A percentile compares a stretch with the other conserved stretches of the same genome.
phyloP scores from a whole-genome alignment of 768 basidiomycete species.

The Mycena kentingensis region DNA sequence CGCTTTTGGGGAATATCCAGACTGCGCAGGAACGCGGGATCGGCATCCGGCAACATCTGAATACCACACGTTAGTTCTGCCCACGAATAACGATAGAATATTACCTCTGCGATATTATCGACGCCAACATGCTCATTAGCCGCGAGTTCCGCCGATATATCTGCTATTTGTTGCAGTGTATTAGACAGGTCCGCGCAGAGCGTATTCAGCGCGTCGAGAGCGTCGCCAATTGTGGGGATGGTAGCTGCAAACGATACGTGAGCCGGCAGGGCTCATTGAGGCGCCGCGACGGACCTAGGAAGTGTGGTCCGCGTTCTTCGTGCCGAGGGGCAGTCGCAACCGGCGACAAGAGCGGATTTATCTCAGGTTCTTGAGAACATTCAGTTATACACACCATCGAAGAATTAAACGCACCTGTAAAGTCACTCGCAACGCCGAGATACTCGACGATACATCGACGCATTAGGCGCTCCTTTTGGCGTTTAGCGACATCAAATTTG shows the following conservation, averaged over 20 bases:
- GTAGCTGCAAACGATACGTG: conserved; percentile 50
- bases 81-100: not conserved
- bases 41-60: conserved; percentile 53
- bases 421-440: conserved; percentile 70
- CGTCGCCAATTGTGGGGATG: conserved; percentile 75
- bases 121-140: conserved; percentile 71
- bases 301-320: conserved; percentile 59
- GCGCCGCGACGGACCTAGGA: conserved; percentile 48
- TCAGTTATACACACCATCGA: not conserved
- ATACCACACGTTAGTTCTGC: conserved; percentile 2
- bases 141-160: conserved; percentile 69
- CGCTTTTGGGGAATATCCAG: conserved; percentile 71
- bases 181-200: conserved; percentile 62
- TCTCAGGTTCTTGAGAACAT: conserved; percentile 59
- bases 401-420: conserved; percentile 51
- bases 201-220: conserved; percentile 64
- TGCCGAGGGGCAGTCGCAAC: conserved; percentile 57
- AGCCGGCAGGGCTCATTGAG: not conserved
- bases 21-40: conserved; percentile 59
- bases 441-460: conserved; percentile 67
- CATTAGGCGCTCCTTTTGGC: conserved; percentile 56
- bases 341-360: conserved; percentile 71
- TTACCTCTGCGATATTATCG: conserved; percentile 73
- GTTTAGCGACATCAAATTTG: conserved; percentile 61
- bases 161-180: conserved; percentile 65